Base-by-base conservation (phyloP, 768 basidiomycete genomes). In the Daedalea quercina region DNA sequence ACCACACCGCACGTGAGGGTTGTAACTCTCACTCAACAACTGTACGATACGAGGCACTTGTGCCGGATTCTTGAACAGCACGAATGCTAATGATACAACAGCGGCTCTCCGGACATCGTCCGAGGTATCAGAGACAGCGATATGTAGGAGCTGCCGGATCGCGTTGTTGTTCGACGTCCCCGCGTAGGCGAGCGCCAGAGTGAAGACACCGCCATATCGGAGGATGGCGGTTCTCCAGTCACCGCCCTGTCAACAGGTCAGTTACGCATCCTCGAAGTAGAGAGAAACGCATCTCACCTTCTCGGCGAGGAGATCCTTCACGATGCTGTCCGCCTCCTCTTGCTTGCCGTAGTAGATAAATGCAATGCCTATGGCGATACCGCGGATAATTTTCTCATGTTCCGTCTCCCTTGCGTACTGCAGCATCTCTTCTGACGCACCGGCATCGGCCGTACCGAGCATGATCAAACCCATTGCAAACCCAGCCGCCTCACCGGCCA, bases 321-420 rank as follows among this genome's bases (percentile, higher is more conserved):
- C 83, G 1, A 87, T 86, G n/a, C 74, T 73, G 57, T 97, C 87
- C 8, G 96, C 95, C 61, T 92, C 83, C 65, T 97, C 96, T 69
- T 94, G 91, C 47, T 86, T 80, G 37, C 90, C 93, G 57, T 95
- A 98, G 70, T 81, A 91, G 54, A 98, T 79, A 67, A 98, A 91
- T 1, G 92, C 91, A 42, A 94, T 76, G 20, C 95, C 95, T 60
- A 99, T 79, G 7, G 94, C 90, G 50, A 99, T 77, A 58, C 94
- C 94, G 43, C 96, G 86, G 51, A 98, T 98, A 63, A 98, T 98
- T 75, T 98, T 99, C 74, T 99, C 96, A 65, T 98, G 96, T 63
- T 96, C 93, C 1, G 96, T 99, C 66, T 99, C 96, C 51, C 88
- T 82, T 25, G 96, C 94, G 64, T 99, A 99, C 49, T 86, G 81